phyloP scores from a whole-genome alignment of 768 basidiomycete species.

The Auricularia cornea region DNA sequence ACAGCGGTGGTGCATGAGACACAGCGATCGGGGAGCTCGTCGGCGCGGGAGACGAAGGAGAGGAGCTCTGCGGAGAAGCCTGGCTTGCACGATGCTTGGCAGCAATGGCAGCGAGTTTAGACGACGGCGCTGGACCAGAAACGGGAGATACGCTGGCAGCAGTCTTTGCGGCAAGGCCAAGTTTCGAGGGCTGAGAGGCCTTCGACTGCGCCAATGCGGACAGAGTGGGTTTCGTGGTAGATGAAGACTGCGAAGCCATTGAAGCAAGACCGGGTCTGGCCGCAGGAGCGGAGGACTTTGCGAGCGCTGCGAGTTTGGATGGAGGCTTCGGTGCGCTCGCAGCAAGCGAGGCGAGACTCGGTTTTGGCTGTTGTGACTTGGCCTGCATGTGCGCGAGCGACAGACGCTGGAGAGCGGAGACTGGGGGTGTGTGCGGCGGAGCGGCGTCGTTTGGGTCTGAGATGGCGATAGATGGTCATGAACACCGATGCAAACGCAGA shows the following conservation, averaged over 20 bases:
- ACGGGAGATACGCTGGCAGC: slow-evolving; percentile 11
- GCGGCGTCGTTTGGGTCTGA: slow-evolving; percentile 30
- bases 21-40: neutral
- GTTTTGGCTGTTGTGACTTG: slow-evolving; percentile 48
- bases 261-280: no score
- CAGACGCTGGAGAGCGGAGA: slow-evolving; percentile 33
- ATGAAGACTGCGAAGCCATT: no score
- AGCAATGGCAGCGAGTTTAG: slow-evolving; percentile 44
- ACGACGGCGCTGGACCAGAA: slow-evolving; percentile 25
- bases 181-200: no score
- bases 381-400: slow-evolving; percentile 41
- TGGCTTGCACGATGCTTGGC: neutral
- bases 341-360: slow-evolving; percentile 31
- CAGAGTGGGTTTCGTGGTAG: no score
- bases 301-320: slow-evolving; percentile 71
- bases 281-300: slow-evolving; percentile 49
- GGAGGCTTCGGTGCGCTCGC: slow-evolving; percentile 18
- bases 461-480: slow-evolving; percentile 22
- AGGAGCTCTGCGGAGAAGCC: no score
- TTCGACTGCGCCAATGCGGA: no score
- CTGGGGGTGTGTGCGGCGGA: slow-evolving; percentile 29
- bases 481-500: slow-evolving; percentile 14
- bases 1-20: neutral
- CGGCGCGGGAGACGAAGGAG: neutral
- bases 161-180: slow-evolving; percentile 4